Conservation (phyloP, 495 filamentous ascomycete species). For the Aspergillus sclerotiicarbonarius region DNA sequence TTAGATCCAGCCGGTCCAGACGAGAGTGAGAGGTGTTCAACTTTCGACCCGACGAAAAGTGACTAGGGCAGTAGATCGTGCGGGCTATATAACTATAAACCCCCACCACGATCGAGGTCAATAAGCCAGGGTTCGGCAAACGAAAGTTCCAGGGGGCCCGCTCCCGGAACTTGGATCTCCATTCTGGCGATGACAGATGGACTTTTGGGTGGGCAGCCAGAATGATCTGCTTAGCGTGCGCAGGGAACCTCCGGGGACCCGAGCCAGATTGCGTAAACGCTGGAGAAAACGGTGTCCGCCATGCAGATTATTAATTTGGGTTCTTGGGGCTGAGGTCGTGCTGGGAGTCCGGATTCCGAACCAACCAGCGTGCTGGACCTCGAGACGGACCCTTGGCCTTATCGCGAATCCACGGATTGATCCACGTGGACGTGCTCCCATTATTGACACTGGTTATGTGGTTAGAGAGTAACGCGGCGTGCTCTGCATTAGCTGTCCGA, state of each 20-base stretch:
- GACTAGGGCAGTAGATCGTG: not conserved
- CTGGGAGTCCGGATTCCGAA: slow-evolving; percentile 8
- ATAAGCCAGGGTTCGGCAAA: not conserved
- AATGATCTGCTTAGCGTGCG: not conserved
- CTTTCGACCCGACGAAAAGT: not conserved
- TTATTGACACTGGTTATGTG: not conserved
- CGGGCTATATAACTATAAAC: not conserved
- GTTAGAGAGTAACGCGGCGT: not conserved
- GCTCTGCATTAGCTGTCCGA: not conserved
- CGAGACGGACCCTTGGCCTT: not conserved
- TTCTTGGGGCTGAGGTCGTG: not conserved
- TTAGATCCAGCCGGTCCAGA: not conserved
- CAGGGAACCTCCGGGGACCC: slow-evolving; percentile 11
- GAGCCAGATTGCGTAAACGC: not conserved
- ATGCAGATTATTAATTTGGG: not conserved
- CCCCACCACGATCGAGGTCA: not conserved
- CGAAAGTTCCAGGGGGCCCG: slow-evolving; percentile 2
- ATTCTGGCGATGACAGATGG: not conserved
- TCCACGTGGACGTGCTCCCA: not conserved
- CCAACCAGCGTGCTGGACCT: slow-evolving; percentile 2
- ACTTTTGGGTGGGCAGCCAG: not conserved
- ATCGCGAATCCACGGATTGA: not conserved
- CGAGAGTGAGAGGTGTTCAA: not conserved
- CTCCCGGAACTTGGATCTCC: not conserved
- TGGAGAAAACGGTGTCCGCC: not conserved